Conservation (phyloP, 2,329 filamentous ascomycete species). For the Microdochium trichocladiopsis region DNA sequence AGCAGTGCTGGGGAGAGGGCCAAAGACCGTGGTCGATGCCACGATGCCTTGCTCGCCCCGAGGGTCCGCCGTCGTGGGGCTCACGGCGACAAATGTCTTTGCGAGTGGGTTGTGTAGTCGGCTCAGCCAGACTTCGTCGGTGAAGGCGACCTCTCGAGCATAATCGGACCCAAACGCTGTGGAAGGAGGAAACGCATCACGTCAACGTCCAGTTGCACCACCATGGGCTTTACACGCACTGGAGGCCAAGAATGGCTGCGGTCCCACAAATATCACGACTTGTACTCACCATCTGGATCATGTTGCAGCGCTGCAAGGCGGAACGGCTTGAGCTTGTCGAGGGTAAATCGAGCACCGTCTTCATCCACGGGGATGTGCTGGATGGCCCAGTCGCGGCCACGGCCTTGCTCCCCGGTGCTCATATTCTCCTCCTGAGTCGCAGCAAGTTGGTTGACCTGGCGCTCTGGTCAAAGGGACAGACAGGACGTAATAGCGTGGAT, state of each 20-base stretch:
- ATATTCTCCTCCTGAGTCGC: neutral
- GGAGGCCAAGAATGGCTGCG: too few relatives aligned
- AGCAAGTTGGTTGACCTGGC: too few relatives aligned
- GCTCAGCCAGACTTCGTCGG: conserved; percentile 24
- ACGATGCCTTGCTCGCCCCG: conserved; percentile 13
- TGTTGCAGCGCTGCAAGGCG: conserved; percentile 17
- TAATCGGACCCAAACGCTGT: conserved; percentile 30
- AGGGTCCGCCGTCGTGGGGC: conserved; percentile 11
- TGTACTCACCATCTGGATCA: conserved; percentile 16
- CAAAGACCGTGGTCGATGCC: neutral
- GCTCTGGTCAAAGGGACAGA: too few relatives aligned
- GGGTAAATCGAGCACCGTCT: conserved; percentile 16
- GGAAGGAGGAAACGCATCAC: conserved; percentile 11
- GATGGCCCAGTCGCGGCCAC: conserved; percentile 11
- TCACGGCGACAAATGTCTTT: conserved; percentile 23
- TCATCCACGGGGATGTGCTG: conserved; percentile 13
- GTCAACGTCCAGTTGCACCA: neutral
- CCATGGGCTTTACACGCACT: too few relatives aligned
- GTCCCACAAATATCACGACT: too few relatives aligned
- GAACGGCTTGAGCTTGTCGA: conserved; percentile 20
- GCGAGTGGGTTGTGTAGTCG: conserved; percentile 26
- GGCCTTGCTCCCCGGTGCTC: neutral
- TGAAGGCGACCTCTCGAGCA: conserved; percentile 24
- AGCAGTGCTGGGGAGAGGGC: neutral
- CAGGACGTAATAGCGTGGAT: too few relatives aligned